phyloP scores from a whole-genome alignment of 306 rosid genomes.

The Cucurbita ficifolia region DNA sequence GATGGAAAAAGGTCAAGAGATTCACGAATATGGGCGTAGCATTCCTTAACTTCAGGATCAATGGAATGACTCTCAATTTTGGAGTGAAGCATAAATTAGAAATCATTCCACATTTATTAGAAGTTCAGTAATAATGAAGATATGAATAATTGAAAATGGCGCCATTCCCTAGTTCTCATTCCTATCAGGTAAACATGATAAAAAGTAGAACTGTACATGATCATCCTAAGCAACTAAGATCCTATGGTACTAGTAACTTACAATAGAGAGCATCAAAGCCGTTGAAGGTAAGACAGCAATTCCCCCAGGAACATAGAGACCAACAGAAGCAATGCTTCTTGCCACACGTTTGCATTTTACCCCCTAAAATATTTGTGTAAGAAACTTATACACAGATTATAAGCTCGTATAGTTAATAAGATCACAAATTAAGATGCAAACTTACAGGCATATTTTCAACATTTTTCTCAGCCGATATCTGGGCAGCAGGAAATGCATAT shows the following conservation, averaged over 20 bases:
- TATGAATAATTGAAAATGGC: not conserved
- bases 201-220: not conserved
- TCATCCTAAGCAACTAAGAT: not conserved
- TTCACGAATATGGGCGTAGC: not conserved
- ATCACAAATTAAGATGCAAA: slow-evolving; percentile 5
- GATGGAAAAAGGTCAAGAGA: not conserved
- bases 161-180: not conserved
- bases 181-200: not conserved
- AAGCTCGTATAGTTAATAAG: not conserved
- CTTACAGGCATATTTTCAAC: slow-evolving; percentile 91
- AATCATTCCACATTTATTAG: not conserved
- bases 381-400: not conserved
- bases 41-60: not conserved
- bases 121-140: not conserved
- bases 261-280: slow-evolving; percentile 93
- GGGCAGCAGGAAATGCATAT: slow-evolving; percentile 84
- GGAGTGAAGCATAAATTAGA: not conserved
- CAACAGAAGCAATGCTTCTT: slow-evolving; percentile 88
- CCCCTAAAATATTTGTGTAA: slow-evolving; percentile 41
- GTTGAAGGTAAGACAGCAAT: slow-evolving; percentile 98
- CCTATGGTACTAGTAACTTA: slow-evolving; percentile 30
- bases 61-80: not conserved
- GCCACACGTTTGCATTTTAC: slow-evolving; percentile 94
- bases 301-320: slow-evolving; percentile 98
- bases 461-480: slow-evolving; percentile 55